Evolutionary conservation across 345 rosid genomes (phyloP).

Genomic region (Mallotus nudiflorus): DNA sequence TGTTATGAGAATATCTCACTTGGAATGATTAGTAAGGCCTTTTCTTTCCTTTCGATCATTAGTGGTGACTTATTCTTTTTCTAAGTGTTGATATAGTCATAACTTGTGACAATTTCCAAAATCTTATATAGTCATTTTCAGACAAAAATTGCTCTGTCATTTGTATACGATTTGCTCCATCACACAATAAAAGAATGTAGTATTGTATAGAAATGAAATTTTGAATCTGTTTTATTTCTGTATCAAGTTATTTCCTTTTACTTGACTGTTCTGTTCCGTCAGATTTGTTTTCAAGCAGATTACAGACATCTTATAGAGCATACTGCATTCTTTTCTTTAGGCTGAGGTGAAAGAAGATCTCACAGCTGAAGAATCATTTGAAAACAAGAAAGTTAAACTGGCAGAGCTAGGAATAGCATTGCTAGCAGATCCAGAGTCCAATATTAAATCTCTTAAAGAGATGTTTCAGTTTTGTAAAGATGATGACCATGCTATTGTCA

Average conservation of each 20-base stretch:
- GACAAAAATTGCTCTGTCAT: too few species aligned
- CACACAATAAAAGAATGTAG: too few species aligned
- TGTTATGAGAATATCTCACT: too few species aligned
- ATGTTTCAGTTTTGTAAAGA: slow-evolving; percentile 66
- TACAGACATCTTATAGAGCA: slow-evolving; percentile 1
- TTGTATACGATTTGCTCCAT: too few species aligned
- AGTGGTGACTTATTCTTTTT: too few species aligned
- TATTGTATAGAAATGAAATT: too few species aligned
- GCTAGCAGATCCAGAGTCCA: slow-evolving; percentile 78
- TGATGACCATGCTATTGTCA: slow-evolving; percentile 56
- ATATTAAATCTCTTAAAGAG: slow-evolving; percentile 70
- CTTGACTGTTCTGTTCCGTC: neutral
- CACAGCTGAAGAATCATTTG: slow-evolving; percentile 71
- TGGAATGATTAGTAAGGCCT: too few species aligned
- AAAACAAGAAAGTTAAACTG: slow-evolving; percentile 60
- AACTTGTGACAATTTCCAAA: too few species aligned
- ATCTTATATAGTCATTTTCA: too few species aligned
- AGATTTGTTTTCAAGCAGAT: neutral
- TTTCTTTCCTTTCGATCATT: too few species aligned
- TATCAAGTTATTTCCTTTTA: neutral
- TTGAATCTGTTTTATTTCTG: neutral
- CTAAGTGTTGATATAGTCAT: too few species aligned
- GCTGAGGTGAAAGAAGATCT: slow-evolving; percentile 92
- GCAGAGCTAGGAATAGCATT: slow-evolving; percentile 81
- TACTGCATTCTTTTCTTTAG: slow-evolving; percentile 36